phyloP scores from a whole-genome alignment of 148 eudicot genomes.

The Salicornia ramosissima region DNA sequence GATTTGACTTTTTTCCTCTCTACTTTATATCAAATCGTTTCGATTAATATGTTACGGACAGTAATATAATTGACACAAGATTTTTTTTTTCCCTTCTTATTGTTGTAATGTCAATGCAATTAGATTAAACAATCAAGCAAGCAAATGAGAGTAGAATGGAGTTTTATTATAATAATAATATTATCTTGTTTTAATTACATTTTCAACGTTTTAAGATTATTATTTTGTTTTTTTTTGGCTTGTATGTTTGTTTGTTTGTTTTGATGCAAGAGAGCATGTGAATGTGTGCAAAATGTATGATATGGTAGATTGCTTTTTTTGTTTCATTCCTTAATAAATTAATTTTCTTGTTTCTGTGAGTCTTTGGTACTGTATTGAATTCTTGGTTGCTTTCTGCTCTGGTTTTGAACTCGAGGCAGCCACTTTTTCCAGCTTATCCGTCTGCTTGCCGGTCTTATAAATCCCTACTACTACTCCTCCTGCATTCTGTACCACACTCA shows the following conservation, averaged over 20 bases:
- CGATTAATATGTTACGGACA: no score
- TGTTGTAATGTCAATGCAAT: not conserved
- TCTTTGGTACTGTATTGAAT: slow-evolving; percentile 15
- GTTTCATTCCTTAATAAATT: not conserved
- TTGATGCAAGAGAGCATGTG: slow-evolving; percentile 22
- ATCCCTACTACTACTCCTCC: slow-evolving; percentile 17
- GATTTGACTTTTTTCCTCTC: no score
- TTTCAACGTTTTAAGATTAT: no score
- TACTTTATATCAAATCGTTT: no score
- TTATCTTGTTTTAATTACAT: no score
- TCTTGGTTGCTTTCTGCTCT: slow-evolving; percentile 30
- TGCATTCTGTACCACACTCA: not conserved
- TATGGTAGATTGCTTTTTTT: slow-evolving; percentile 19
- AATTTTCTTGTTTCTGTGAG: slow-evolving; percentile 3
- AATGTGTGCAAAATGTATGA: slow-evolving; percentile 37
- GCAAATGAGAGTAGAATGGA: no score
- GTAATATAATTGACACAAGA: no score
- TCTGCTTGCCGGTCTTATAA: slow-evolving; percentile 48
- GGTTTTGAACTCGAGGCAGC: slow-evolving; percentile 65
- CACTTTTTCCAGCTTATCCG: slow-evolving; percentile 65
- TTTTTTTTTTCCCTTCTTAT: not conserved
- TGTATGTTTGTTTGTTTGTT: no score
- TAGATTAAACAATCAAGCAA: not conserved
- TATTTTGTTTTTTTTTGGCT: no score
- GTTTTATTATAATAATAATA: no score